Evolutionary conservation across 805 yeast species (phyloP).

Genomic region (Wickerhamiella dianesei): DNA sequence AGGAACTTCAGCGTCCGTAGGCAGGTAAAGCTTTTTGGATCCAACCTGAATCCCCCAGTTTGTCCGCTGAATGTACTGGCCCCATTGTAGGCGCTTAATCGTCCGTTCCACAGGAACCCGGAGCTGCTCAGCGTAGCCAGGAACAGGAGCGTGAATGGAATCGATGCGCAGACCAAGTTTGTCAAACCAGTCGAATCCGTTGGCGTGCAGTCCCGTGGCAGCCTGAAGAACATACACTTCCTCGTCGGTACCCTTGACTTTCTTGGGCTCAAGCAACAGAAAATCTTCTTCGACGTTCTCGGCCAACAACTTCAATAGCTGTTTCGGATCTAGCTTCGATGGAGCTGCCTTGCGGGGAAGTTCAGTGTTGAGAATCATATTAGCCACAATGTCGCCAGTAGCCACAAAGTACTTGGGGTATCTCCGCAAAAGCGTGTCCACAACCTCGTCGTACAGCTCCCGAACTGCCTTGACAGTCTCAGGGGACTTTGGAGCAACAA

Average conservation of each 20-base stretch:
- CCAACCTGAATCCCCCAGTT: constrained; percentile 56
- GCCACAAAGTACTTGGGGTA: constrained; percentile 41
- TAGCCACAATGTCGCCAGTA: constrained; percentile 16
- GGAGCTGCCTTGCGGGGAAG: constrained; percentile 12
- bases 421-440: constrained; percentile 31
- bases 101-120: constrained; percentile 53
- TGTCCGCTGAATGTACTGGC: constrained; percentile 44
- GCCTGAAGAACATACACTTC: constrained; percentile 39
- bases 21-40: constrained; percentile 9
- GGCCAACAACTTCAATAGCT: constrained; percentile 12
- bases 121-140: constrained; percentile 44
- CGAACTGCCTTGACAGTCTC: constrained; percentile 24
- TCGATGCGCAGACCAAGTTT: constrained; percentile 43
- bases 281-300: constrained; percentile 51
- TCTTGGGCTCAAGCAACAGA: constrained; percentile 26
- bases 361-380: constrained; percentile 10
- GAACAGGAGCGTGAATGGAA: constrained; percentile 58
- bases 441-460: constrained; percentile 37
- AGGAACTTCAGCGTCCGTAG: constrained; percentile 3
- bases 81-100: constrained; percentile 30
- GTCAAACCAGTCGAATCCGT: constrained; percentile 55
- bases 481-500: not conserved
- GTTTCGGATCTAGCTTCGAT: constrained; percentile 3
- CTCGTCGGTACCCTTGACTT: not conserved
- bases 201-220: constrained; percentile 49